A percentile compares a stretch with the other conserved stretches of the same genome.
Evolutionary conservation across 2,329 filamentous ascomycete genomes (phyloP).

Genomic region (Sarocladium oryzae): DNA sequence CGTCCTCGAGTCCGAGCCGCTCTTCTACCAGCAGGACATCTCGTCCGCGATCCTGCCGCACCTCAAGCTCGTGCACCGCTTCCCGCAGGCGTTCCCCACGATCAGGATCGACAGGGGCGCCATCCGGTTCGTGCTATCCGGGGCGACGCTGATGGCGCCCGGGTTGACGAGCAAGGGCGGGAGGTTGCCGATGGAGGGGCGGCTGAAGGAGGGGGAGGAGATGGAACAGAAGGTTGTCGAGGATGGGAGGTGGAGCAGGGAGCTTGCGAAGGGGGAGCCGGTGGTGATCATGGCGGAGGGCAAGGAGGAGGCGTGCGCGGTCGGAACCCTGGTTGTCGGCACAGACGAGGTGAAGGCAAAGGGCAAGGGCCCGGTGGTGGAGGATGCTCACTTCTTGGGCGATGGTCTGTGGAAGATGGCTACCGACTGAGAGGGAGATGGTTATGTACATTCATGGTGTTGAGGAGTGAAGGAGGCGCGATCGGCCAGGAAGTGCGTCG

Average conservation of each 20-base stretch:
- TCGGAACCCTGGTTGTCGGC: conserved; percentile 75
- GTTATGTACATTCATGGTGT: not conserved
- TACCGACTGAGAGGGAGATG: conserved; percentile 32
- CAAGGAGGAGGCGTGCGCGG: conserved; percentile 83
- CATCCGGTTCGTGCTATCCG: conserved; percentile 91
- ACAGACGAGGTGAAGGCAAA: conserved; percentile 91
- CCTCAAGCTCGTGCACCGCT: conserved; percentile 81
- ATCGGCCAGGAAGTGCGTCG: too few species aligned
- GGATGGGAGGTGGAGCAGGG: conserved; percentile 53
- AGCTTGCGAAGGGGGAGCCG: conserved; percentile 72
- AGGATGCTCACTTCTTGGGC: conserved; percentile 87
- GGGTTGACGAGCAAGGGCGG: conserved; percentile 83
- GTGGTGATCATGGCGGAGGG: conserved; percentile 90
- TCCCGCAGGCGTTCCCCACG: conserved; percentile 74
- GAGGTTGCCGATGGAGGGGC: conserved; percentile 56
- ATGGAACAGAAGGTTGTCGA: conserved; percentile 35
- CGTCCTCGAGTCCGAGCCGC: conserved; percentile 66
- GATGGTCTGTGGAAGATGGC: conserved; percentile 83
- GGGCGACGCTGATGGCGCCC: conserved; percentile 93
- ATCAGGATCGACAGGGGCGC: conserved; percentile 91
- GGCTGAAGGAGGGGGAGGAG: conserved; percentile 34
- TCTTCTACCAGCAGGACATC: conserved; percentile 85
- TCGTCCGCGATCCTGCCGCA: conserved; percentile 75
- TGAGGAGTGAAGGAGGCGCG: too few species aligned
- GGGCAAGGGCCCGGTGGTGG: conserved; percentile 89